phyloP scores from a whole-genome alignment of 2,329 filamentous ascomycete species.

The Penicillium sp. region DNA sequence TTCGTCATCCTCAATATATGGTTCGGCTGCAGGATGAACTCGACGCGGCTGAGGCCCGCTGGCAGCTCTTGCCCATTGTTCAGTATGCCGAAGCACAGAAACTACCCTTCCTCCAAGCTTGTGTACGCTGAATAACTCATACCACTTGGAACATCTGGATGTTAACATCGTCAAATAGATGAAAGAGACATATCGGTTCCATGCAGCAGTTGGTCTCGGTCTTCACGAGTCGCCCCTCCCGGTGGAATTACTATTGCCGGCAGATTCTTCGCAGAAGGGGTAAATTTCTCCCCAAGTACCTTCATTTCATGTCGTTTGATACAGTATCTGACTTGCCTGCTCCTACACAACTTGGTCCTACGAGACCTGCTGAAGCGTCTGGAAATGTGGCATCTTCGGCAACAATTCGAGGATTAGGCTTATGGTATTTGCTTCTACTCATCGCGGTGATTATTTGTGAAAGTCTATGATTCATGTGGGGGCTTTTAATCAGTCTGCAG shows the following conservation, averaged over 20 bases:
- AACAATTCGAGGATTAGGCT: background rate
- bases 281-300: no score
- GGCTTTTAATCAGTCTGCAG: background rate
- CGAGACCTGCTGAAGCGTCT: background rate
- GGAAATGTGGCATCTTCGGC: background rate
- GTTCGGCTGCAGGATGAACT: conserved; percentile 22
- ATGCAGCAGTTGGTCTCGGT: conserved; percentile 31
- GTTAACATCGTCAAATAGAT: conserved; percentile 20
- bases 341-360: no score
- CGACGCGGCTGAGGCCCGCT: conserved; percentile 20
- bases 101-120: conserved; percentile 39
- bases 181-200: conserved; percentile 41
- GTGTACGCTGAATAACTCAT: conserved; percentile 23
- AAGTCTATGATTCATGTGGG: background rate
- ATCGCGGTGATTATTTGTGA: background rate
- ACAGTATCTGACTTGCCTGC: no score
- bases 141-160: background rate
- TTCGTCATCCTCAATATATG: conserved; percentile 26
- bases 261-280: background rate
- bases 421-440: background rate
- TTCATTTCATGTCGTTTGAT: no score
- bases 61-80: conserved; percentile 22
- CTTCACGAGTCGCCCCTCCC: conserved; percentile 31
- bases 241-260: conserved; percentile 35
- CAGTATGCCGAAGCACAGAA: conserved; percentile 31